These are phyloP conservation scores for Daldinia eschscholtzii DNA, from an alignment of 2,329 filamentous ascomycete genomes.

Conservation along the genomic window DNA sequence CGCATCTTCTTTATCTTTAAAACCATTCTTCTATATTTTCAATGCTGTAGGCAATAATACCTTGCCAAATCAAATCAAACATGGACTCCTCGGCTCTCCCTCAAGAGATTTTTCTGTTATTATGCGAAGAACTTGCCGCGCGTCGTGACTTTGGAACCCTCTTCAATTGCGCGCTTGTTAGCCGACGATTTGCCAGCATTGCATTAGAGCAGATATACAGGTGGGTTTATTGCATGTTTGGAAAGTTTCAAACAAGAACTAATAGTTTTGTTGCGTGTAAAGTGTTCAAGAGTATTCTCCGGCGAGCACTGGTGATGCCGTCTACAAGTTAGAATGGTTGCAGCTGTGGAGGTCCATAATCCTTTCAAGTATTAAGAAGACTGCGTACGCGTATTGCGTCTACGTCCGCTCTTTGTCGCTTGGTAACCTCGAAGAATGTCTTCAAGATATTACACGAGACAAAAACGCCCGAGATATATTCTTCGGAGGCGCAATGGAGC, in stretches of 20 bases:
- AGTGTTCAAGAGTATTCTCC: slow-evolving; percentile 63
- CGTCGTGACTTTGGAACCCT: slow-evolving; percentile 70
- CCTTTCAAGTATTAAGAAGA: slow-evolving; percentile 71
- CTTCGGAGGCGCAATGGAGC: slow-evolving; percentile 57
- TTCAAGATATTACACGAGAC: slow-evolving; percentile 63
- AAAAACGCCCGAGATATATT: slow-evolving; percentile 52
- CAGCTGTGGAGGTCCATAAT: slow-evolving; percentile 77
- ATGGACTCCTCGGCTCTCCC: slow-evolving; percentile 57
- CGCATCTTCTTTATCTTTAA: background rate
- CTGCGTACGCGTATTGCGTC: slow-evolving; percentile 76
- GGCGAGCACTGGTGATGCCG: slow-evolving; percentile 58
- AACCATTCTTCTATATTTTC: background rate
- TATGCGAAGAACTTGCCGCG: slow-evolving; percentile 70
- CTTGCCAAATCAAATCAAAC: background rate
- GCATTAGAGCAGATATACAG: slow-evolving; percentile 74
- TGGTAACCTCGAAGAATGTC: slow-evolving; percentile 69
- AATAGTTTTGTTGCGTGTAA: slow-evolving; percentile 23
- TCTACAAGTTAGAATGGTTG: slow-evolving; percentile 65
- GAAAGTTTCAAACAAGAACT: slow-evolving; percentile 32
- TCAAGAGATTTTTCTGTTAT: slow-evolving; percentile 70
- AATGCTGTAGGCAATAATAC: background rate
- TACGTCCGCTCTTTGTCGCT: slow-evolving; percentile 76
- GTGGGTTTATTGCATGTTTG: slow-evolving; percentile 55
- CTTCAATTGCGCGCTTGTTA: slow-evolving; percentile 69
- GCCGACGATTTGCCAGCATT: slow-evolving; percentile 67